phyloP scores from a whole-genome alignment of 495 filamentous ascomycete species.

The Physcia stellaris region DNA sequence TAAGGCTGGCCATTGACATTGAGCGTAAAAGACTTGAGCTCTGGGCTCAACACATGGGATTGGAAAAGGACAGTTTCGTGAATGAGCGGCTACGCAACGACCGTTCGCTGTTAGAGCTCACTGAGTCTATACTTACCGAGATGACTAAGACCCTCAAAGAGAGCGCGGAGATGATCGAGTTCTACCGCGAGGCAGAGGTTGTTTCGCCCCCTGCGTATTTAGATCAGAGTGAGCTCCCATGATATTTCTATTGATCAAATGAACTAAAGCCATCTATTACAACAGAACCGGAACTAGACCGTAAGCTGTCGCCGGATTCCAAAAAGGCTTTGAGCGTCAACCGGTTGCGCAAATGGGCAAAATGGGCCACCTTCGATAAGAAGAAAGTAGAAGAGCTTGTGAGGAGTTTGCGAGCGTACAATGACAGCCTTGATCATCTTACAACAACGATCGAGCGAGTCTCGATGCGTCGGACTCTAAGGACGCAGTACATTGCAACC shows the following conservation, averaged over 20 bases:
- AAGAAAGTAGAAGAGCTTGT: constrained; percentile 11
- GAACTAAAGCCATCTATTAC: too few species aligned
- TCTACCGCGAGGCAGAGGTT: too few species aligned
- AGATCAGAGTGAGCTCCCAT: too few species aligned
- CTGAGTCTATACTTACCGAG: constrained; percentile 11
- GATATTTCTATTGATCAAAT: too few species aligned
- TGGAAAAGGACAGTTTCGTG: constrained; percentile 2
- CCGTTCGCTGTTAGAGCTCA: constrained; percentile 9
- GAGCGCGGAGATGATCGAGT: constrained; percentile 10
- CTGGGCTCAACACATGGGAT: constrained; percentile 11
- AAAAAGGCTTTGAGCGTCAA: background rate
- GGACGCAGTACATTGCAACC: constrained; percentile 8
- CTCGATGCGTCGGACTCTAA: constrained; percentile 7
- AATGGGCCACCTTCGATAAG: constrained; percentile 1
- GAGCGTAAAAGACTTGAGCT: constrained; percentile 13
- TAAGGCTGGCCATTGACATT: constrained; percentile 12
- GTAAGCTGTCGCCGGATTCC: background rate
- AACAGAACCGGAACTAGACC: background rate
- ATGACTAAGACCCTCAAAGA: constrained; percentile 11
- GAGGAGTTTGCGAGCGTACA: constrained; percentile 12
- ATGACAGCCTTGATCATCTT: constrained; percentile 15
- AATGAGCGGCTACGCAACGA: constrained; percentile 2
- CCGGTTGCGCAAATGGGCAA: too few species aligned
- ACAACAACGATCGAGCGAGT: constrained; percentile 9
- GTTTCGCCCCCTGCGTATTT: too few species aligned